Evolutionary conservation across 495 filamentous ascomycete genomes (phyloP).

Genomic region (Rhypophila decipiens): DNA sequence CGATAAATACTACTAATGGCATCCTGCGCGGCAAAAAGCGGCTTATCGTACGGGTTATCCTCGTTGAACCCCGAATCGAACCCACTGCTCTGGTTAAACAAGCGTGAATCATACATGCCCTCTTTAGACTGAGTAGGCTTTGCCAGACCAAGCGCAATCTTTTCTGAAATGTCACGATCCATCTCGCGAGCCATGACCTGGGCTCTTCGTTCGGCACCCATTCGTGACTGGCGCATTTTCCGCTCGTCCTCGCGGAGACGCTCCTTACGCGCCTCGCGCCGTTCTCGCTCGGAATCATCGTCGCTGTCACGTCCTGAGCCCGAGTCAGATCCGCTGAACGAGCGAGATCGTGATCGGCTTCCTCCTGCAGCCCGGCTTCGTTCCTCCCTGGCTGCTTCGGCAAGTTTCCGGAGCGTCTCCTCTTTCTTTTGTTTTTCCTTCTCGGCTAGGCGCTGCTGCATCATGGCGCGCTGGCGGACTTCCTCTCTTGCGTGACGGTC

Average conservation of each 20-base stretch:
- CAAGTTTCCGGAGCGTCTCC: conserved; percentile 81
- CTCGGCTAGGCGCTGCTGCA: conserved; percentile 96
- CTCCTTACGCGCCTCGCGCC: conserved; percentile 72
- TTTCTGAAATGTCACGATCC: conserved; percentile 95
- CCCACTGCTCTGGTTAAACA: conserved; percentile 91
- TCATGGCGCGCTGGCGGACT: conserved; percentile 81
- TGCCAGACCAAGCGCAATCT: conserved; percentile 89
- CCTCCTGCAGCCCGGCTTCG: conserved; percentile 52
- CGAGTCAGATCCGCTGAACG: conserved; percentile 48
- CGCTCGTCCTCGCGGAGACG: conserved; percentile 76
- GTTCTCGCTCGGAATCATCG: conserved; percentile 66
- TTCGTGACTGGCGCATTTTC: conserved; percentile 85
- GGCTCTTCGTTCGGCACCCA: conserved; percentile 86
- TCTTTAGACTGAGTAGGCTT: conserved; percentile 88
- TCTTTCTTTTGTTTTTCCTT: conserved; percentile 94
- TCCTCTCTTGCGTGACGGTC: conserved; percentile 94
- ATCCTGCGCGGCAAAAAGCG: conserved; percentile 93
- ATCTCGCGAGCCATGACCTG: conserved; percentile 92
- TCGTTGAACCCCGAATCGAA: conserved; percentile 92
- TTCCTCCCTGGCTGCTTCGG: conserved; percentile 86
- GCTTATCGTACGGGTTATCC: conserved; percentile 96
- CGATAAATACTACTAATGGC: conserved; percentile 93
- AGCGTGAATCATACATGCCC: conserved; percentile 90
- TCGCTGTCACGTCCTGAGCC: conserved; percentile 53
- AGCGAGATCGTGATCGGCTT: conserved; percentile 43